Evolutionary conservation across 2,329 filamentous ascomycete genomes (phyloP).

Genomic region (Fusarium sp.): DNA sequence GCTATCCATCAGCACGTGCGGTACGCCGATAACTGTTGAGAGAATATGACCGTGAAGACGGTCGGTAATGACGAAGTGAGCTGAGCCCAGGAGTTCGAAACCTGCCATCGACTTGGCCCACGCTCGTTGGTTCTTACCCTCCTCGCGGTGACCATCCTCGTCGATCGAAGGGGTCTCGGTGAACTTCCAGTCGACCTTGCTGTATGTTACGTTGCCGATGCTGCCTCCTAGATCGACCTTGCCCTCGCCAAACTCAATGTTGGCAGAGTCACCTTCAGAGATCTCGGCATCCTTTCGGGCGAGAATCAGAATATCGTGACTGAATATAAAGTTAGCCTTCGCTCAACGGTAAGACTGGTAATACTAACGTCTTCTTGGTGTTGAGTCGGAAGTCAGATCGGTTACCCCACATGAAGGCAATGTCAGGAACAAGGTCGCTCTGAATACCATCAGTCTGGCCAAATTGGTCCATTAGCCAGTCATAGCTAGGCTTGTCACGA

Average conservation of each 20-base stretch:
- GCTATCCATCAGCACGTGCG: constrained; percentile 47
- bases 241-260: constrained; percentile 43
- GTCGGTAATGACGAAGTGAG: constrained; percentile 46
- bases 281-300: constrained; percentile 45
- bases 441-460: constrained; percentile 36
- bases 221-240: constrained; percentile 38
- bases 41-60: constrained; percentile 46
- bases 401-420: constrained; percentile 48
- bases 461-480: constrained; percentile 45
- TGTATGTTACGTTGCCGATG: constrained; percentile 45
- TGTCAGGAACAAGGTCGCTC: constrained; percentile 45
- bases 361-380: constrained; percentile 45
- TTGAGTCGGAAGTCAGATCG: constrained; percentile 44
- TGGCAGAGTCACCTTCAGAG: constrained; percentile 36
- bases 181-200: constrained; percentile 48
- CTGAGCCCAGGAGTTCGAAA: constrained; percentile 44
- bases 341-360: not conserved
- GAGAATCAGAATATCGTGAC: constrained; percentile 45
- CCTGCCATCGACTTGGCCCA: constrained; percentile 47
- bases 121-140: constrained; percentile 45
- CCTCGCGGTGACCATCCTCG: constrained; percentile 28
- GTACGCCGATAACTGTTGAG: constrained; percentile 46
- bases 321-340: constrained; percentile 24
- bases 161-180: constrained; percentile 44
- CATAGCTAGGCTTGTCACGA: constrained; percentile 45